phyloP scores from a whole-genome alignment of 169 alveolate genomes.

The Pseudocohnilembus persalinus region DNA sequence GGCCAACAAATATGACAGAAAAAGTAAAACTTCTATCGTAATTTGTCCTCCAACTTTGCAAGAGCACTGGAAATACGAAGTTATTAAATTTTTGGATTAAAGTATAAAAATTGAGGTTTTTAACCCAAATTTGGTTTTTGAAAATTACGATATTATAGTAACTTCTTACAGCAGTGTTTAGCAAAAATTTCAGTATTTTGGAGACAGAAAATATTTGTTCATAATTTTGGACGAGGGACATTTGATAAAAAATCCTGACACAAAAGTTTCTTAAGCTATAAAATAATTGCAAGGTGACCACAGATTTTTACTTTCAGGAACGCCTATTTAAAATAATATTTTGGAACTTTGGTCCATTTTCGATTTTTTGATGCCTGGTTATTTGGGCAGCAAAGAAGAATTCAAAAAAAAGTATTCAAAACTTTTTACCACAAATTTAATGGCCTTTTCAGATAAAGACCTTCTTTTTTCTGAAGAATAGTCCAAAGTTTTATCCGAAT shows the following conservation, averaged over 20 bases:
- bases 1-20: constrained; percentile 46
- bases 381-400: constrained; percentile 41
- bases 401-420: constrained; percentile 41
- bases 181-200: constrained; percentile 51
- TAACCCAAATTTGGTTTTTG: constrained; percentile 33
- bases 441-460: constrained; percentile 35
- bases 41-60: constrained; percentile 82
- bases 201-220: constrained; percentile 74
- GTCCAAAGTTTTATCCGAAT: constrained; percentile 55
- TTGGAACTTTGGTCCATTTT: constrained; percentile 94
- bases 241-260: constrained; percentile 91
- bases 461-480: constrained; percentile 34
- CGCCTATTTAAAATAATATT: constrained; percentile 94
- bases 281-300: constrained; percentile 82
- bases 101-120: constrained; percentile 48
- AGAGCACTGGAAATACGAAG: constrained; percentile 82
- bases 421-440: constrained; percentile 37
- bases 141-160: constrained; percentile 52
- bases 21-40: constrained; percentile 50
- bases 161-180: constrained; percentile 71
- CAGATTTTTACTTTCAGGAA: constrained; percentile 89
- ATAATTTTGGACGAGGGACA: constrained; percentile 95
- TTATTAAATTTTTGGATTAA: constrained; percentile 67
- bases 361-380: constrained; percentile 93
- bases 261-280: constrained; percentile 85